A percentile compares a stretch with the other conserved stretches of the same genome.
Evolutionary conservation across 192 early-diverging fungal species (phyloP).

Genomic region (Coemansia sp.): DNA sequence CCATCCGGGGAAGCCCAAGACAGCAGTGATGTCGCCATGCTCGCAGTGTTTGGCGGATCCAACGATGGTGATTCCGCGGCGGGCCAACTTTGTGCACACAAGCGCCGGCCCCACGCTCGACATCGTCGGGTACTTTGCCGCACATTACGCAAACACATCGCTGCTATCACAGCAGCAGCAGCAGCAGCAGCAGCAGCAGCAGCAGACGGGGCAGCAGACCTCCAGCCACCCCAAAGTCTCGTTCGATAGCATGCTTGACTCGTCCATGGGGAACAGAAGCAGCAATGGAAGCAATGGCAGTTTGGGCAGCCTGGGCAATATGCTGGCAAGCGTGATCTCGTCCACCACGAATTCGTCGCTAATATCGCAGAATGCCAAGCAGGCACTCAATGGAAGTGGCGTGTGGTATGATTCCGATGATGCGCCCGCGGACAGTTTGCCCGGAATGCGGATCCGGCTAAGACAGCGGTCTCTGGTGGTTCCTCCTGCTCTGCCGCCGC

Average conservation of each 20-base stretch:
- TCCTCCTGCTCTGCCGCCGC: not conserved
- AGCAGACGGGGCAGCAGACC: not conserved
- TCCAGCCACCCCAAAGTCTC: not conserved
- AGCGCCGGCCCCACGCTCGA: constrained; percentile 44
- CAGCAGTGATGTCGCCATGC: constrained; percentile 9
- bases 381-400: not conserved
- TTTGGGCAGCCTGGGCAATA: not conserved
- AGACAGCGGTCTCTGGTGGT: constrained; percentile 15
- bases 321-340: constrained; percentile 1
- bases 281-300: not conserved
- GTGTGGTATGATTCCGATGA: constrained; percentile 6
- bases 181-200: not conserved
- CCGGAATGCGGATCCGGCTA: constrained; percentile 41
- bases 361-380: not conserved
- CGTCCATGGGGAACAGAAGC: not conserved
- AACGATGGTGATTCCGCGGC: constrained; percentile 15
- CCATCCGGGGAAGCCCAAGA: constrained; percentile 1
- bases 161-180: too few relatives aligned
- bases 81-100: constrained; percentile 50
- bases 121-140: constrained; percentile 13
- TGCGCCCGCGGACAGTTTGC: constrained; percentile 9
- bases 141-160: not conserved
- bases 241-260: not conserved
- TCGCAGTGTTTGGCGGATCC: constrained; percentile 15
- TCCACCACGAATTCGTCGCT: not conserved